Percentiles rank a stretch among this genome's conserved stretches.
These are phyloP conservation scores for Ricinus communis DNA, from an alignment of 345 rosid genomes.

Conservation along the genomic window DNA sequence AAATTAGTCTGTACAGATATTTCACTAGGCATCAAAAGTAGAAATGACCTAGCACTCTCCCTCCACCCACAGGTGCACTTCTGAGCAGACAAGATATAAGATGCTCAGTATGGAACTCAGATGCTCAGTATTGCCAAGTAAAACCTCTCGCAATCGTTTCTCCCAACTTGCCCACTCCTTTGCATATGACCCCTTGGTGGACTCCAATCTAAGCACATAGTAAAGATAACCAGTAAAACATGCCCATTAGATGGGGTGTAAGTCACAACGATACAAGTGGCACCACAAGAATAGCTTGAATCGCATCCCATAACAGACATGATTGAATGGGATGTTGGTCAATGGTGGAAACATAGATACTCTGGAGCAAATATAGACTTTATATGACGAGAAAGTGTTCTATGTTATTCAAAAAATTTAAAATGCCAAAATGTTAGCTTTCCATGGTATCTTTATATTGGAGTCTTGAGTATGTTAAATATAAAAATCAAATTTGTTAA, in stretches of 20 bases:
- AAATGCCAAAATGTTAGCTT: neutral
- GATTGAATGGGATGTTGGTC: neutral
- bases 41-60: no score
- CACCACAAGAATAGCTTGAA: no score
- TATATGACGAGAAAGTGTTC: neutral
- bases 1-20: neutral
- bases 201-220: slow-evolving; percentile 56
- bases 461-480: neutral
- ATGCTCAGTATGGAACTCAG: slow-evolving; percentile 67
- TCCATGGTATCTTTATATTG: neutral
- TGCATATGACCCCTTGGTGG: slow-evolving; percentile 69
- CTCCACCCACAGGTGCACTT: neutral
- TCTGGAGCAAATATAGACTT: neutral
- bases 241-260: no score
- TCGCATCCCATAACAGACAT: neutral
- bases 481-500: neutral
- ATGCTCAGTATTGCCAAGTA: slow-evolving; percentile 54
- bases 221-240: slow-evolving; percentile 8
- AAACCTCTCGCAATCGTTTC: slow-evolving; percentile 53
- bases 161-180: slow-evolving; percentile 91
- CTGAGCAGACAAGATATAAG: neutral
- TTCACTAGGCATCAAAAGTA: neutral
- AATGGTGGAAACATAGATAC: neutral
- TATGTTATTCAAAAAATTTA: neutral
- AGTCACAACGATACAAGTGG: neutral